Evolutionary conservation across 2,329 filamentous ascomycete species (phyloP), one percentile per base, ranked within the genome.

Genomic region (Fusarium sp.): DNA sequence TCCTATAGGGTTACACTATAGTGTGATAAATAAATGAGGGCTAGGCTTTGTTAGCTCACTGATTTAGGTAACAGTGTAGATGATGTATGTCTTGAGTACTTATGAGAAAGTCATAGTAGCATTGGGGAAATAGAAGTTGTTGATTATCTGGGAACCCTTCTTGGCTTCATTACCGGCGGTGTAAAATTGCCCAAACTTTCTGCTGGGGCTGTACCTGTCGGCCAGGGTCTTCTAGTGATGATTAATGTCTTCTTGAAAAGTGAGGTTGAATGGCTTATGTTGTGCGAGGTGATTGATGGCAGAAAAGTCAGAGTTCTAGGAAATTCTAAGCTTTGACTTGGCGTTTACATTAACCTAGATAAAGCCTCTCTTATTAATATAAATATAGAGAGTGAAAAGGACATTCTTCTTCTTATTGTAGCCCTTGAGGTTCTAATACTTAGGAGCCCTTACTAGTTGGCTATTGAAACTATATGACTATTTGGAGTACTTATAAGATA

Each of bases 381-480:
- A 83, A 4, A 86, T 78, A 61, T 88, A 86, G 46, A 89, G 83
- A 3, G 82, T 82, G 69, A 90, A 85, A 0, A 90, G 80, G 2
- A 84, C 82, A 65, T 90, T 89, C 72, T 86, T 79, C 10, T 80
- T 78, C 73, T 84, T 87, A 65, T 89, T 84, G 72, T 90, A 90
- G 1, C 84, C 85, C 1, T 82, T 78, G 0, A 90, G 77, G 30
- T 86, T 82, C 70, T 90, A 83, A 71, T 89, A 91, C 1, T 86
- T 83, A 0, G 88, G 88, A 0, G 89, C 88, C 76, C 90, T 90
- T 36, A 88, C 85, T 7, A 90, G 80, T 54, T 86, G 85, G n/a
- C 89, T 89, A 18, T 81, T 83, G 7, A 88, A 80, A 47, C 87
- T 85, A 64, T 90, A 91, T 4, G 86, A 88, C 89, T 89, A 91